These are phyloP conservation scores for Aspergillus sp. DNA, from an alignment of 2,329 filamentous ascomycete genomes.

Conservation along the genomic window DNA sequence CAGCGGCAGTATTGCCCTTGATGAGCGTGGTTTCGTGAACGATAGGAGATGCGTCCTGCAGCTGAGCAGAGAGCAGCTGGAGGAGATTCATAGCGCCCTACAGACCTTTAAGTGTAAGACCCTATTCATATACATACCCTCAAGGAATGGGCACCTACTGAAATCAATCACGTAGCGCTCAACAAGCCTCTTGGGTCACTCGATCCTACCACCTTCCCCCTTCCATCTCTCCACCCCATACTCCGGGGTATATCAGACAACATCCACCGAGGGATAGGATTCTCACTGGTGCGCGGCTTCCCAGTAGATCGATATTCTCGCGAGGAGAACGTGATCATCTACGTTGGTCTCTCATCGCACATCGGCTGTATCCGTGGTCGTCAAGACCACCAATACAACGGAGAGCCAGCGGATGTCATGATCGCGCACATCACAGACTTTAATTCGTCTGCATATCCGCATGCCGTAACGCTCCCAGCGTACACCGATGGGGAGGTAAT, in stretches of 20 bases:
- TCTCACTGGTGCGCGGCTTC: slow-evolving; percentile 46
- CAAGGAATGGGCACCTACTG: neutral
- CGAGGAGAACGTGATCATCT: slow-evolving; percentile 39
- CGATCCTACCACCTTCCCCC: slow-evolving; percentile 43
- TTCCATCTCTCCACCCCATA: slow-evolving; percentile 33
- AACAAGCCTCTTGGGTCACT: slow-evolving; percentile 34
- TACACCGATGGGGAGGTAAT: slow-evolving; percentile 27
- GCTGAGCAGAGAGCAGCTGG: neutral
- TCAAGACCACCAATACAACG: slow-evolving; percentile 37
- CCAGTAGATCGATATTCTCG: slow-evolving; percentile 35
- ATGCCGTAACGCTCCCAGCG: slow-evolving; percentile 26
- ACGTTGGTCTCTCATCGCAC: slow-evolving; percentile 44
- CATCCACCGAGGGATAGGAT: slow-evolving; percentile 43
- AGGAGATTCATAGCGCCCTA: neutral
- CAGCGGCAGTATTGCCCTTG: neutral
- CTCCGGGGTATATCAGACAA: slow-evolving; percentile 35
- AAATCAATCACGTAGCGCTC: slow-evolving; percentile 22
- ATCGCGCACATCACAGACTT: slow-evolving; percentile 65
- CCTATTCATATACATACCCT: neutral
- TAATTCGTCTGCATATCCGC: neutral
- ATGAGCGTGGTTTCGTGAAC: neutral
- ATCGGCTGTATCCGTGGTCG: slow-evolving; percentile 40
- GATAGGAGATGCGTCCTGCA: no score
- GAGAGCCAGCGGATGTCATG: slow-evolving; percentile 40
- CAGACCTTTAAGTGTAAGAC: neutral